A percentile compares a stretch with the other conserved stretches of the same genome.
Evolutionary conservation across 441 rosid species (phyloP).

Genomic region (Populus hybrid): DNA sequence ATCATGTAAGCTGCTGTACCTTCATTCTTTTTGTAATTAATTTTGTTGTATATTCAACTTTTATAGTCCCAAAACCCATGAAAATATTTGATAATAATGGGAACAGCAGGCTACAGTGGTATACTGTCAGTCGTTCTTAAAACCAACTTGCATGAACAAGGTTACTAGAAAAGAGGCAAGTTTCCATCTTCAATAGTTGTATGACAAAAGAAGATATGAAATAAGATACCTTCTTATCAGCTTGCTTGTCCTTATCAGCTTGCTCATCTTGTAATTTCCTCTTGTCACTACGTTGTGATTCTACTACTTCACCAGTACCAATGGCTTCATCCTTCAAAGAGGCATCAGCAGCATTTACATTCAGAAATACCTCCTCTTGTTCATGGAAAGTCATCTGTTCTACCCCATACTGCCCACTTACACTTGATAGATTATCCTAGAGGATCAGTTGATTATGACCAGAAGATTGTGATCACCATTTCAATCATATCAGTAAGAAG

Average conservation of each 20-base stretch:
- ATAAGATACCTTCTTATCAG: slow-evolving; percentile 17
- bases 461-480: not conserved
- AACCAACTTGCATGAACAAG: not conserved
- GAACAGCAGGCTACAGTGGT: not conserved
- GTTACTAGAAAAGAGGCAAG: not conserved
- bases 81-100: not conserved
- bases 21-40: not conserved
- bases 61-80: not conserved
- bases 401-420: slow-evolving; percentile 43
- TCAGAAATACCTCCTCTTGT: slow-evolving; percentile 76
- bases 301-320: slow-evolving; percentile 36
- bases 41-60: not conserved
- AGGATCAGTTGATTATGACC: slow-evolving; percentile 13
- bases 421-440: slow-evolving; percentile 45
- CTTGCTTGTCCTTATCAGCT: slow-evolving; percentile 9
- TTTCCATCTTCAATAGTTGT: not conserved
- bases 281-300: slow-evolving; percentile 49
- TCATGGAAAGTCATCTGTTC: slow-evolving; percentile 82
- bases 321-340: slow-evolving; percentile 38
- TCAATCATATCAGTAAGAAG: not conserved
- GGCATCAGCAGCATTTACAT: slow-evolving; percentile 31
- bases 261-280: slow-evolving; percentile 50
- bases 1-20: not conserved
- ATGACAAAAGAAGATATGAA: not conserved
- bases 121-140: not conserved